phyloP scores from a whole-genome alignment of 179 eudicot species.

The Actinidia arguta region DNA sequence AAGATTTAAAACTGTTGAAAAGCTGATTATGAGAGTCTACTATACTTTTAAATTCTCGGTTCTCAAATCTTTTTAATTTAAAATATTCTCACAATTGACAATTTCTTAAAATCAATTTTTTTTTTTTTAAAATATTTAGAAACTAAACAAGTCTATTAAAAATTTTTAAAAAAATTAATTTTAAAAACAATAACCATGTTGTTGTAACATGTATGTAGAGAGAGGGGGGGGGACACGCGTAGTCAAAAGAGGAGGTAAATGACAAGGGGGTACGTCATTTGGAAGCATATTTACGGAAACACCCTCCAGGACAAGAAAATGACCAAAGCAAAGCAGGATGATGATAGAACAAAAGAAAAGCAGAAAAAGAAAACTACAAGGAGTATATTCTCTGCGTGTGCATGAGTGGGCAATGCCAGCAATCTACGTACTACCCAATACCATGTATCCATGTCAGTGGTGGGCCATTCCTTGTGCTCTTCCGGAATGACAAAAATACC shows the following conservation, averaged over 20 bases:
- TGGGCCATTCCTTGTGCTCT: not conserved
- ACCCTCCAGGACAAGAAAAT: not conserved
- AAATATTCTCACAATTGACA: too few species aligned
- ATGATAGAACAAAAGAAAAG: not conserved
- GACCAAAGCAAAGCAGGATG: slow-evolving; percentile 2
- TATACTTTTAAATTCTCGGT: too few species aligned
- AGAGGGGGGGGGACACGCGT: not conserved
- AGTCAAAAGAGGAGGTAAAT: not conserved
- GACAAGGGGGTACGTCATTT: not conserved
- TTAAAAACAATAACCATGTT: too few species aligned
- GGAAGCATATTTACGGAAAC: not conserved
- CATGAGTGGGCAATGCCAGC: not conserved
- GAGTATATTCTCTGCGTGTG: slow-evolving; percentile 5
- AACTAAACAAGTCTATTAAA: too few species aligned
- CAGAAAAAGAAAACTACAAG: too few species aligned
- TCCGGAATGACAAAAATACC: not conserved
- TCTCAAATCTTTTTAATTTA: too few species aligned
- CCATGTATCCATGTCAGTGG: slow-evolving; percentile 7
- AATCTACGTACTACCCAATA: not conserved
- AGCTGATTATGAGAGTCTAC: too few species aligned
- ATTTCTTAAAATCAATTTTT: too few species aligned
- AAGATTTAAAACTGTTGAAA: too few species aligned
- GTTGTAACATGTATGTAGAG: not conserved
- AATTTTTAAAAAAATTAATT: too few species aligned
- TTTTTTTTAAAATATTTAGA: too few species aligned